phyloP scores from a whole-genome alignment of 1,139 yeast species.

The Suhomyces chickasaworum region DNA sequence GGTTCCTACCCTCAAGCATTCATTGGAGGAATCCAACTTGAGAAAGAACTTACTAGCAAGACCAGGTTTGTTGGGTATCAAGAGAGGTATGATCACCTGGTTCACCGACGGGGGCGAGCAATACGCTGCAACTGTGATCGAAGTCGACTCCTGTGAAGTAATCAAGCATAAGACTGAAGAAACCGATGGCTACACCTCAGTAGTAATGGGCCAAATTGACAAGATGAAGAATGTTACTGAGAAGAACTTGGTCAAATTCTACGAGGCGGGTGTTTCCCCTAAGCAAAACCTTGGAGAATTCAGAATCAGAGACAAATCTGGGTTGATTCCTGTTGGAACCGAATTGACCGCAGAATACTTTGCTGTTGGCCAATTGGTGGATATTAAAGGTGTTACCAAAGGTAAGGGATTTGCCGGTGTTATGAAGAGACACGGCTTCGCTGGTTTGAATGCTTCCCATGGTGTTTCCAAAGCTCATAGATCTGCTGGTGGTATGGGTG shows the following conservation, averaged over 20 bases:
- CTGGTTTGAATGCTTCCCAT: constrained; percentile 89
- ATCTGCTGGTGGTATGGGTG: constrained; percentile 97
- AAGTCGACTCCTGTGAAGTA: constrained; percentile 88
- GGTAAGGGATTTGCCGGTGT: constrained; percentile 99
- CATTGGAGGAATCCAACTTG: constrained; percentile 56
- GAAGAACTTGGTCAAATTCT: constrained; percentile 74
- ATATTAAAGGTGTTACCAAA: constrained; percentile 73
- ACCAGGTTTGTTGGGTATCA: constrained; percentile 81
- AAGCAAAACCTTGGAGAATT: constrained; percentile 77
- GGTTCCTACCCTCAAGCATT: constrained; percentile 52
- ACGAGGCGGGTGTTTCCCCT: constrained; percentile 82
- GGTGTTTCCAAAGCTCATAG: constrained; percentile 96
- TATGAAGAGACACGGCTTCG: constrained; percentile 93
- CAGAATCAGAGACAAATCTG: constrained; percentile 65
- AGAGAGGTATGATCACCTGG: constrained; percentile 90
- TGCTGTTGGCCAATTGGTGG: constrained; percentile 80
- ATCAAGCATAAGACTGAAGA: constrained; percentile 66
- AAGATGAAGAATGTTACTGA: constrained; percentile 65
- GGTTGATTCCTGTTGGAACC: constrained; percentile 76
- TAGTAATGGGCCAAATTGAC: constrained; percentile 84
- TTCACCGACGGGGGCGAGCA: constrained; percentile 69
- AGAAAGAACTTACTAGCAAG: constrained; percentile 72
- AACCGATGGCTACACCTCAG: constrained; percentile 79
- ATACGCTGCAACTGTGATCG: constrained; percentile 80
- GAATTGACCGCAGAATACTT: constrained; percentile 83